phyloP scores from a whole-genome alignment of 139 green algal genomes.

The Closterium sp. region DNA sequence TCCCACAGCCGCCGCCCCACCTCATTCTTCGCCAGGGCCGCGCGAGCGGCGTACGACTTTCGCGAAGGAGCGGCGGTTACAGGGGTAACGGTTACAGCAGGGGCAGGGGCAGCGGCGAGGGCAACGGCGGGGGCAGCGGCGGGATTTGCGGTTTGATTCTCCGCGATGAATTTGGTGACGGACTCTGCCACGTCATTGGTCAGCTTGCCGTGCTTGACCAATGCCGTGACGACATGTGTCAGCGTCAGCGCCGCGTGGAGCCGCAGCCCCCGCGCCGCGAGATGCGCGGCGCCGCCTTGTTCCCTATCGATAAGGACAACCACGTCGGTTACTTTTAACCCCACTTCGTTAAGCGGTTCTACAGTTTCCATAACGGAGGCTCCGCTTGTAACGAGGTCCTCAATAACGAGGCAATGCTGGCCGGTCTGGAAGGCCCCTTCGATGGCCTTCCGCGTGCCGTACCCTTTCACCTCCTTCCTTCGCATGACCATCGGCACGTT shows the following conservation, averaged over 20 bases:
- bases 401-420: slow-evolving; percentile 93
- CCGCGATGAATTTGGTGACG: slow-evolving; percentile 80
- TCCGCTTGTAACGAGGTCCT: slow-evolving; percentile 96
- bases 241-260: slow-evolving; percentile 82
- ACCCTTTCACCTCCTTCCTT: slow-evolving; percentile 95
- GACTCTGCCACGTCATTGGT: slow-evolving; percentile 53
- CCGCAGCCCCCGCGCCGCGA: slow-evolving; percentile 69
- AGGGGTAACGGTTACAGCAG: neutral
- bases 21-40: slow-evolving; percentile 68
- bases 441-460: slow-evolving; percentile 95
- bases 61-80: slow-evolving; percentile 21
- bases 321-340: slow-evolving; percentile 77
- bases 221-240: slow-evolving; percentile 56
- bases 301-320: slow-evolving; percentile 98
- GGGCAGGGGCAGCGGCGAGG: slow-evolving; percentile 26
- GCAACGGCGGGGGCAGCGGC: slow-evolving; percentile 19
- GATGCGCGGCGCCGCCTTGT: slow-evolving; percentile 83
- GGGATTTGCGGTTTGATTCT: slow-evolving; percentile 81
- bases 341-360: slow-evolving; percentile 74
- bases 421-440: slow-evolving; percentile 88
- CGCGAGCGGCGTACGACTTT: slow-evolving; percentile 78
- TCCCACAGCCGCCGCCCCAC: slow-evolving; percentile 74
- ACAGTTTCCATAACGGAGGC: slow-evolving; percentile 96
- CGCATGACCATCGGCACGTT: slow-evolving; percentile 88
- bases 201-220: slow-evolving; percentile 54